Base-by-base conservation (phyloP, 106 monocot genomes). In the Phalaenopsis equestris region DNA sequence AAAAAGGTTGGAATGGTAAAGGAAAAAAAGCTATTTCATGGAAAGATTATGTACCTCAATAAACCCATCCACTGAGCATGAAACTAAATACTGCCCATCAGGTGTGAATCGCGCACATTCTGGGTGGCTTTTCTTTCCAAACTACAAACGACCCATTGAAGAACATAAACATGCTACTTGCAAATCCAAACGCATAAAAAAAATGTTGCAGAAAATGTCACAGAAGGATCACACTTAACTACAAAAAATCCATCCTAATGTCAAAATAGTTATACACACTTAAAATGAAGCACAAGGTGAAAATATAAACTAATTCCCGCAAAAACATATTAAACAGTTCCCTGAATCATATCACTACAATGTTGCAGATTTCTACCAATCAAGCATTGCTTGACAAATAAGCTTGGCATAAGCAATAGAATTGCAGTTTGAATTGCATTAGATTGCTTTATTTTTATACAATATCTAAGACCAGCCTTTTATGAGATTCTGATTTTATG, bases 51-150 rank as follows among this genome's bases (percentile, higher is more conserved):
- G 55, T 80, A 98, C 97, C 88, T 98, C 97, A 82, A 98, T 80
- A 83, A 94, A 91, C 39, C 93, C 94, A 90, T 98, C 94, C 84
- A 98, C 86, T 41, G 97, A 98, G 82, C 90, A 91, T 76, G 97
- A 98, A 78, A 98, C 97, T 79, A 98, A 84, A 78, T 89, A 94
- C 75, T 98, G 97, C 21, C 94, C 97, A 89, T 98, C 97, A 58
- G 97, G 94, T 7, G 97, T 94, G 80, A 98, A 92, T 78, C 97
- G 81, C 79, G 97, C 89, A 86, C 89, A 92, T 83, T 94, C 94
- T 80, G 94, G 89, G 57, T 93, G 81, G 70, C 88, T 93, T 86
- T 89, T 90, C 84, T 92, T 93, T 57, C 90, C 92, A 85, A 95
- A 95, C 95, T 95, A 77, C 78, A 89, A 73, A 7, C 19, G 78